These are phyloP conservation scores for Crithidia brevicula DNA, from an alignment of 208 protist species.

Conservation along the genomic window DNA sequence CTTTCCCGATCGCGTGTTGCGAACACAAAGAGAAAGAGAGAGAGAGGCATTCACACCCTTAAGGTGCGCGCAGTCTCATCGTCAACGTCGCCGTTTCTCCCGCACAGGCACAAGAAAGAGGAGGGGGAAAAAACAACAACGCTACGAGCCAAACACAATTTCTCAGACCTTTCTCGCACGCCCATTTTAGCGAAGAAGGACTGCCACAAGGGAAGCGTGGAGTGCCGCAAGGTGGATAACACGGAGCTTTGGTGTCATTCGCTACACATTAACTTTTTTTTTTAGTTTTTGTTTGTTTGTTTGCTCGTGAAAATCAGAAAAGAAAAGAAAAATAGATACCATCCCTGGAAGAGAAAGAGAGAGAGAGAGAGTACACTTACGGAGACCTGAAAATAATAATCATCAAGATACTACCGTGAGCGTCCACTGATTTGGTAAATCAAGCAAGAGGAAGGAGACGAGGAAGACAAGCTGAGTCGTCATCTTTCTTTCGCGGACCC, in stretches of 20 bases:
- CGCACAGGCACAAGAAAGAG: no score
- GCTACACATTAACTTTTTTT: background rate
- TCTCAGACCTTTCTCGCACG: no score
- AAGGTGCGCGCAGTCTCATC: no score
- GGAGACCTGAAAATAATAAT: background rate
- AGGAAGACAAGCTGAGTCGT: conserved; percentile 30
- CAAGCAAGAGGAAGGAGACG: conserved; percentile 32
- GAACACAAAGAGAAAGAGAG: conserved; percentile 2
- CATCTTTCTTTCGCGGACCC: background rate
- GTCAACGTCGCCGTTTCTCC: no score
- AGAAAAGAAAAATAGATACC: conserved; percentile 10
- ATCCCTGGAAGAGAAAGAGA: background rate
- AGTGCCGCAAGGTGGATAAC: no score
- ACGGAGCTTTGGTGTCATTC: no score
- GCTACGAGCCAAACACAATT: no score
- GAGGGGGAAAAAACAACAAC: no score
- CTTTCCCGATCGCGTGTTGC: no score
- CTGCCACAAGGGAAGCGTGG: no score
- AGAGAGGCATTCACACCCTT: background rate
- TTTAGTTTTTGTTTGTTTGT: background rate
- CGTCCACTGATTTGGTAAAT: background rate
- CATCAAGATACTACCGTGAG: background rate
- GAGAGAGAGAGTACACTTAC: no score
- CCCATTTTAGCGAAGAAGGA: no score
- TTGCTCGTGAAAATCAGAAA: background rate